Conservation (phyloP, 2,329 filamentous ascomycete genomes). For the Arthrobotrys megalospora region DNA sequence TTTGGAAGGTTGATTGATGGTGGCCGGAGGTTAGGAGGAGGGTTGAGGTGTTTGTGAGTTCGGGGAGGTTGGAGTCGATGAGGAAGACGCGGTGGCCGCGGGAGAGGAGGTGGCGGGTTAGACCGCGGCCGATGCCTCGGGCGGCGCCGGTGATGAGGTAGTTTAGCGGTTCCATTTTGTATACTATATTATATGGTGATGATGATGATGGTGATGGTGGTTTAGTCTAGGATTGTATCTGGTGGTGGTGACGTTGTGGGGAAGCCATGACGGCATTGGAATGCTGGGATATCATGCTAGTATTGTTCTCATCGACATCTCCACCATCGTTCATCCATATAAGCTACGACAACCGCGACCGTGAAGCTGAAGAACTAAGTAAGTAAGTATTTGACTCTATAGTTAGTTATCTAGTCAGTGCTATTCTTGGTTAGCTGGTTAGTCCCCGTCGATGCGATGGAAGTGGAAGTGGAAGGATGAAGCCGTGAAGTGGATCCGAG, state of each 20-base stretch:
- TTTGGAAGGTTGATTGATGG: slow-evolving; percentile 15
- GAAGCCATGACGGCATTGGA: not conserved
- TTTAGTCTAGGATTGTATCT: too few species aligned
- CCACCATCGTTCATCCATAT: too few species aligned
- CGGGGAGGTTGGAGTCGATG: slow-evolving; percentile 31
- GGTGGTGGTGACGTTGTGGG: too few species aligned
- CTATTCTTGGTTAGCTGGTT: too few species aligned
- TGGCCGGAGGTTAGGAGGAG: slow-evolving; percentile 17
- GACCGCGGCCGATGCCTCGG: slow-evolving; percentile 67
- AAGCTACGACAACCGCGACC: too few species aligned
- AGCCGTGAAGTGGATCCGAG: slow-evolving; percentile 36
- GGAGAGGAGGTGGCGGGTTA: slow-evolving; percentile 66
- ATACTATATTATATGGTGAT: not conserved
- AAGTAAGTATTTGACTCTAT: not conserved
- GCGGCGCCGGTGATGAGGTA: slow-evolving; percentile 67
- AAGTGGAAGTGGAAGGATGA: not conserved
- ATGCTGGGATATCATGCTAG: too few species aligned
- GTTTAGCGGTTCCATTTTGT: slow-evolving; percentile 60
- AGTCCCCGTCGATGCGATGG: not conserved
- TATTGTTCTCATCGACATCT: too few species aligned
- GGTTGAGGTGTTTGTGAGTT: slow-evolving; percentile 30
- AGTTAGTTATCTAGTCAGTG: not conserved
- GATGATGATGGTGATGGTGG: not conserved
- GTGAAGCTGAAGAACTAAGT: too few species aligned
- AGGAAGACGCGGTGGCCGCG: slow-evolving; percentile 49